A percentile compares a stretch with the other conserved stretches of the same genome.
These are phyloP conservation scores for Nakazawaea ishiwadae DNA, from an alignment of 805 yeast species.

Conservation along the genomic window DNA sequence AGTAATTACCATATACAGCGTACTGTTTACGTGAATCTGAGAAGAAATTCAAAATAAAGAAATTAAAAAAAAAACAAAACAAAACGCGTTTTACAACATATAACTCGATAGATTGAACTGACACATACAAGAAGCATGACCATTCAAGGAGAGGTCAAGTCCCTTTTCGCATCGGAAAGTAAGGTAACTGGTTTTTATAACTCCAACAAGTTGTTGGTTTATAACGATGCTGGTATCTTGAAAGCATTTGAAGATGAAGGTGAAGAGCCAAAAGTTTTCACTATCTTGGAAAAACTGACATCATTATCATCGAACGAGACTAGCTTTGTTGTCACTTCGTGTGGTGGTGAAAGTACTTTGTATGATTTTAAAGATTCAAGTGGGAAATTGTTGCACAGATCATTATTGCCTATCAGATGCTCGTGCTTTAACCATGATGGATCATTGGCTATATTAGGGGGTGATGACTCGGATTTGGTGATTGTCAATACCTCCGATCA, in stretches of 20 bases:
- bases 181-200: constrained; percentile 8
- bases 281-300: constrained; percentile 42
- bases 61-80: too few species aligned
- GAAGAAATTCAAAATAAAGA: too few species aligned
- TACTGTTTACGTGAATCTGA: too few species aligned
- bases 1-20: too few species aligned
- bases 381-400: constrained; percentile 34
- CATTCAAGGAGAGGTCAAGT: constrained; percentile 22
- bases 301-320: constrained; percentile 22
- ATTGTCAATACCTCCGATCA: constrained; percentile 37
- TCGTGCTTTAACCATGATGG: constrained; percentile 59
- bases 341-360: constrained; percentile 38
- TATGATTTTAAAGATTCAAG: constrained; percentile 25
- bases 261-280: constrained; percentile 58
- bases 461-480: constrained; percentile 57
- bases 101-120: too few species aligned
- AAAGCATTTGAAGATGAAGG: constrained; percentile 41
- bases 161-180: constrained; percentile 26
- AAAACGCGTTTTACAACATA: too few species aligned
- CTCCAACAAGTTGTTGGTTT: constrained; percentile 31
- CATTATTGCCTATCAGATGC: constrained; percentile 45
- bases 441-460: constrained; percentile 53
- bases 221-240: constrained; percentile 49
- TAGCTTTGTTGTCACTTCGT: constrained; percentile 29
- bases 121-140: constrained; percentile 15